Evolutionary conservation across 352 stramenopile species (phyloP).

Genomic region (Elongisporangium undulatum): DNA sequence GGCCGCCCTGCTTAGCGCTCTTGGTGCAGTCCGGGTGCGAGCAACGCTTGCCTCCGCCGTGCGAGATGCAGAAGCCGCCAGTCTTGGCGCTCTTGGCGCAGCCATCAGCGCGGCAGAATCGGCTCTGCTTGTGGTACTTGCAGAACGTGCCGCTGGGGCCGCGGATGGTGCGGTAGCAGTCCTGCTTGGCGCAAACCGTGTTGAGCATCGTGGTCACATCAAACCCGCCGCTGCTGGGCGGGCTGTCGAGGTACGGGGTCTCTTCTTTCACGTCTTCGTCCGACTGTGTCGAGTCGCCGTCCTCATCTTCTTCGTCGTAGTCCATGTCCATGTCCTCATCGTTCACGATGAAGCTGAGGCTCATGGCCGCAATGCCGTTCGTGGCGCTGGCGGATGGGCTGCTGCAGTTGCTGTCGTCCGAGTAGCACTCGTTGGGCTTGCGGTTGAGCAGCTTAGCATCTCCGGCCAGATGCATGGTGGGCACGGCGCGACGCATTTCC

Average conservation of each 20-base stretch:
- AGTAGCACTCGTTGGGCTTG: conserved; percentile 22
- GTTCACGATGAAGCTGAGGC: conserved; percentile 84
- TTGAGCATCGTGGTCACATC: conserved; percentile 72
- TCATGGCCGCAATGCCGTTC: conserved; percentile 70
- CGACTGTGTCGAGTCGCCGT: conserved; percentile 21
- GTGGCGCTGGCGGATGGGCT: conserved; percentile 23
- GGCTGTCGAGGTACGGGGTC: conserved; percentile 14
- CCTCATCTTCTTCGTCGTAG: conserved; percentile 20
- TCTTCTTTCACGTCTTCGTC: conserved; percentile 38
- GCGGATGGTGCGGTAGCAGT: conserved; percentile 76
- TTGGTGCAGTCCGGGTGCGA: conserved; percentile 75
- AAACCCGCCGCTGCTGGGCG: conserved; percentile 26
- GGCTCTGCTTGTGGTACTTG: conserved; percentile 84
- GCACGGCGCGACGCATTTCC: conserved; percentile 13
- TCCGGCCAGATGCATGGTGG: conserved; percentile 32
- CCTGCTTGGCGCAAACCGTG: conserved; percentile 69
- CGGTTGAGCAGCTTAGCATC: conserved; percentile 34
- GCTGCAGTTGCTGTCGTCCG: conserved; percentile 14
- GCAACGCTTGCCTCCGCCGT: conserved; percentile 69
- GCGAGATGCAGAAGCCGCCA: conserved; percentile 68
- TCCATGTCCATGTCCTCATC: conserved; percentile 26
- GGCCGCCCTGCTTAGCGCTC: conserved; percentile 75
- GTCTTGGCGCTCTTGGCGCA: conserved; percentile 81
- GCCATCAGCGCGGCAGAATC: conserved; percentile 63
- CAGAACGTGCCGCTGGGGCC: conserved; percentile 64